Base-by-base conservation (phyloP, 345 rosid genomes). In the Microthlaspi erraticum region DNA sequence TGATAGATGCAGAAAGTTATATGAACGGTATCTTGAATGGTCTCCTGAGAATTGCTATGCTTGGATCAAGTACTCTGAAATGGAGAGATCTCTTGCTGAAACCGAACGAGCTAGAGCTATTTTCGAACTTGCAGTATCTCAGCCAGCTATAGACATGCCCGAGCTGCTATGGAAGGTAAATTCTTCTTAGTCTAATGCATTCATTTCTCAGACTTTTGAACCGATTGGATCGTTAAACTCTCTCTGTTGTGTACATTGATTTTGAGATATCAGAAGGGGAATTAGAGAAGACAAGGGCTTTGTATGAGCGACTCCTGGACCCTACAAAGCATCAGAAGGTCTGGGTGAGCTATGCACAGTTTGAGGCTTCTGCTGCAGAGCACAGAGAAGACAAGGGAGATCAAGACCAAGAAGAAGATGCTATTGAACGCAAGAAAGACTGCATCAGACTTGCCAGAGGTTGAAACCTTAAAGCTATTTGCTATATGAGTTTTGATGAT, bases 31-130 rank as follows among this genome's bases (percentile, higher is more conserved):
- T 13, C 64, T 58, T 3, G 64, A 58, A n/a, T 58, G 64, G 48
- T 38, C 64, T 58, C 48, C 64, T 19, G 64, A 58, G 64, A 58
- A 38, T 7, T 58, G 46, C 46, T 38, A 58, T 39, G 64, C 64
- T 3, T 58, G 48, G 64, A 37, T 32, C 18, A 58, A 38, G 5
- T 58, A 58, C 1, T 16, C 64, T 4, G 64, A 58, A 10, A 8
- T 58, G 9, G 64, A 58, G 18, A 38, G 18, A 10, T 58, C 48
- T 58, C 46, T 58, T 19, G 45, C 48, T 38, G 46, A 58, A 42
- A 38, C 33, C 3, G 64, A 58, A 38, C 64, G 64, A 18, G 64
- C 46, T 19, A 20, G 64, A 58, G 34, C 64, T 19, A 58, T 58
- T 2, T 19, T 58, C 37, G 63, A 37, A 39, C 63, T 37, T 3